Base-by-base conservation (phyloP, 2,329 filamentous ascomycete species). In the Sporothrix phasma region DNA sequence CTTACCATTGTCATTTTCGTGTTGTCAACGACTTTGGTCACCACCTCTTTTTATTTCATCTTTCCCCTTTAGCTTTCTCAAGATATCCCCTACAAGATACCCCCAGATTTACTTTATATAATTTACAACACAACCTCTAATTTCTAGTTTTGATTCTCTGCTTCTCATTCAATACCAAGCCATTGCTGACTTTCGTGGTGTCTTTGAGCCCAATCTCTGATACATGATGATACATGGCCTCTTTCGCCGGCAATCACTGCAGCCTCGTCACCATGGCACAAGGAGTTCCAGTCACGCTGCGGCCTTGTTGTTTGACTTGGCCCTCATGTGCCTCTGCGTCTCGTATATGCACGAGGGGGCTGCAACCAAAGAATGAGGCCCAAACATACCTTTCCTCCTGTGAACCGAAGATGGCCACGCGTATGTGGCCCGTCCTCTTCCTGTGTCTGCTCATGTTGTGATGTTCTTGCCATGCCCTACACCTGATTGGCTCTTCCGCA, bases 1-100 rank as follows among this genome's bases (percentile, higher is more conserved):
- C 24, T 62, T 15, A n/a, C n/a, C n/a, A n/a, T 56, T 37, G 41
- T 66, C 54, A 60, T 49, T 45, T 65, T 64, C 65, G 53, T 49
- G 19, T 43, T 29, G 22, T 34, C 46, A 62, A 56, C 49, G 15
- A 47, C 19, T 51, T 45, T 39, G 31, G 22, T 22, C 15, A 17
- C 22, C 29, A 22, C 39, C 49, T 24, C 19, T 15, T 24, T 31
- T 19, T 24, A 22, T 29, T 43, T 53, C 29, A 19, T 41, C 13
- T 3, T 34, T 47, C 22, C 45, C 24, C 17, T 46, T 29, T 4
- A 17, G 8, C 24, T 17, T 58, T 45, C 29, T 31, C 8, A 31
- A 47, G 45, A 54, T 45, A 53, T 51, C 31, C 43, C 45, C 43
- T 11, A 59, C 37, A 51, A 62, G 60, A 62, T 64, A 43, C 43